Evolutionary conservation across 371 early-diverging fungal species (phyloP), one percentile per base, ranked within the genome.

Genomic region (Furculomyces boomerangus): DNA sequence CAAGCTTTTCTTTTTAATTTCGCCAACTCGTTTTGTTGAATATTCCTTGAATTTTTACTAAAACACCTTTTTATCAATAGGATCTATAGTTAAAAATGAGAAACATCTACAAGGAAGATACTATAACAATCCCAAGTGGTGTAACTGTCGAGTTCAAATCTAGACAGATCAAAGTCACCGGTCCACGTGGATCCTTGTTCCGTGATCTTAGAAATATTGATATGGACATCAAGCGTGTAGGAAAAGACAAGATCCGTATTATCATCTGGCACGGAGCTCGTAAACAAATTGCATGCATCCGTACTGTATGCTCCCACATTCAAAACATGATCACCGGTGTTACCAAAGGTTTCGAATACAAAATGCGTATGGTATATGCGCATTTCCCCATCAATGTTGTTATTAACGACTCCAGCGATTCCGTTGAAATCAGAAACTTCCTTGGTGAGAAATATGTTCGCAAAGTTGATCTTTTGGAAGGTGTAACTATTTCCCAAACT

Each of bases 361-460:
- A 92, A 82, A 84, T 99, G 90, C 96, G 98, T 66, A 94, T 90
- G 66, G 99, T 95, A 53, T 97, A 97, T 67, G 97, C 98, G 59
- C 99, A 99, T 78, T 99, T 99, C 78, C 98, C 99, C 74, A 99
- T 99, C 82, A 93, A 91, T 78, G 88, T 90, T 60, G 88, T 85
- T 71, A 84, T 99, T 58, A 71, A 77, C 60, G 83, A 90, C 60
- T 50, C 53, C 7, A 84, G 81, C 52, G 81, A 83, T 65, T 71
- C 70, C 28, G 84, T 95, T 46, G 96, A 97, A 76, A 90, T 99
- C 74, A 92, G 99, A 70, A 99, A 99, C 86, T 99, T 97, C 78
- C 78, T 99, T 64, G 99, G 99, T 70, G 92, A 98, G 75, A 98
- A 96, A 83, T 74, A 84, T 43, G 83, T 85, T 63, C 87, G 94